phyloP scores from a whole-genome alignment of 257 asterid species.

The Penstemon eatonii region DNA sequence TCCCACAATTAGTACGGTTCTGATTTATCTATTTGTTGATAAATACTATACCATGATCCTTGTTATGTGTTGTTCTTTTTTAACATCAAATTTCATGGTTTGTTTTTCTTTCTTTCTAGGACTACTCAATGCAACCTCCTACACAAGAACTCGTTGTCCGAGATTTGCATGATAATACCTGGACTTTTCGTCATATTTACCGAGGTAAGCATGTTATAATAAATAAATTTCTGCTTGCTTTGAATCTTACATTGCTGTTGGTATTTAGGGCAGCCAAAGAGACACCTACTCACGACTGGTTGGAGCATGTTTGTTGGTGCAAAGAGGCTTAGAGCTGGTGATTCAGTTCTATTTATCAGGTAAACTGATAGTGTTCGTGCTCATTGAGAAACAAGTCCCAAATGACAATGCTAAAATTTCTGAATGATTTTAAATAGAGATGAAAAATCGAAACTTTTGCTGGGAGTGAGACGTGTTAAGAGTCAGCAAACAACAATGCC shows the following conservation, averaged over 20 bases:
- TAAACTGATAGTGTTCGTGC: slow-evolving; percentile 25
- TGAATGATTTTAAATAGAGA: slow-evolving; percentile 42
- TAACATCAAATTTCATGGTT: background rate
- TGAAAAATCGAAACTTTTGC: slow-evolving; percentile 77
- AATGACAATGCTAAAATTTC: background rate
- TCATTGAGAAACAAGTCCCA: background rate
- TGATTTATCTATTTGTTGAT: background rate
- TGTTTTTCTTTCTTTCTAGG: slow-evolving; percentile 39
- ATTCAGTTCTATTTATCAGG: slow-evolving; percentile 91
- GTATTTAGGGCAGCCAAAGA: slow-evolving; percentile 85
- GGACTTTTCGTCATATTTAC: slow-evolving; percentile 97
- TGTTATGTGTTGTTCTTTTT: background rate
- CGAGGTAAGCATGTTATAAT: slow-evolving; percentile 53
- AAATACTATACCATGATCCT: background rate
- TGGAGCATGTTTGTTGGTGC: slow-evolving; percentile 99
- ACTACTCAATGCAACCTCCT: slow-evolving; percentile 95
- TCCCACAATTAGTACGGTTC: slow-evolving; percentile 71
- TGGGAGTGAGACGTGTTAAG: slow-evolving; percentile 90
- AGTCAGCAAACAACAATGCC: slow-evolving; percentile 86
- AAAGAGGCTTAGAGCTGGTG: slow-evolving; percentile 93
- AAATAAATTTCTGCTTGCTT: background rate
- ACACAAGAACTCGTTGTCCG: slow-evolving; percentile 92
- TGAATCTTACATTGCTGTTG: slow-evolving; percentile 8
- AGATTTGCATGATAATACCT: slow-evolving; percentile 84
- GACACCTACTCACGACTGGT: slow-evolving; percentile 95